Base-by-base conservation (phyloP, 176 grass and related monocot species). In the Aegilops bicornis region DNA sequence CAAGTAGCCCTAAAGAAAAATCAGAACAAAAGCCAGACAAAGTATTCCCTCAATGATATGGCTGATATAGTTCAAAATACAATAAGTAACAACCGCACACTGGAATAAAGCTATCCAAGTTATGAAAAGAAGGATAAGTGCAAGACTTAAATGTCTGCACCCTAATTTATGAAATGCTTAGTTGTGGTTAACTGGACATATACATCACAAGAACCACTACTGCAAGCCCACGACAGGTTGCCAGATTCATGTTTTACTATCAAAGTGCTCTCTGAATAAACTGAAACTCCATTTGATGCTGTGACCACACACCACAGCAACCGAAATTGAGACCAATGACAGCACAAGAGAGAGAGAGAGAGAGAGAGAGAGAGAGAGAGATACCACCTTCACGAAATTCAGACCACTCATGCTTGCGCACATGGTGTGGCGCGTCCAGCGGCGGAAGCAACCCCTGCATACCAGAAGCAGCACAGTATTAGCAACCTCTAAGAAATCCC, bases 401-500 rank as follows among this genome's bases (percentile, higher is more conserved):
- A 17, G 90, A 96, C 96, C 96, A 98, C 63, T 98, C 96, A 16
- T 98, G 93, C 54, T 98, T 96, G 48, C 92, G 93, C 27, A 95
- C 83, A 85, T 98, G 96, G 83, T 98, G 96, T 16, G 96, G 93
- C 16, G 96, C 96, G 85, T 98, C 96, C 10, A 98, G 86, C 16
- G 93, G 96, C 24, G 96, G 96, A 84, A 98, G 93, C 88, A 96
- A n/a, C 16, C 96, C 96, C 96, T 96, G 84, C 81, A 61, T 70
- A 65, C 31, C 52, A 79, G 64, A 61, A 80, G 71, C 11, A n/a
- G 39, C 12, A 84, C 10, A 16, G 43, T 62, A 48, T 89, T 3
- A 85, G 76, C 17, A 87, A 87, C 59, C 19, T 43, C 20, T 8
- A 76, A 79, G 5, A 17, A 80, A 23, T 19, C 81, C 23, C 37